Evolutionary conservation across 1,284 basidiomycete species (phyloP), one percentile per base, ranked within the genome.

Genomic region (Omphalotus olearius): DNA sequence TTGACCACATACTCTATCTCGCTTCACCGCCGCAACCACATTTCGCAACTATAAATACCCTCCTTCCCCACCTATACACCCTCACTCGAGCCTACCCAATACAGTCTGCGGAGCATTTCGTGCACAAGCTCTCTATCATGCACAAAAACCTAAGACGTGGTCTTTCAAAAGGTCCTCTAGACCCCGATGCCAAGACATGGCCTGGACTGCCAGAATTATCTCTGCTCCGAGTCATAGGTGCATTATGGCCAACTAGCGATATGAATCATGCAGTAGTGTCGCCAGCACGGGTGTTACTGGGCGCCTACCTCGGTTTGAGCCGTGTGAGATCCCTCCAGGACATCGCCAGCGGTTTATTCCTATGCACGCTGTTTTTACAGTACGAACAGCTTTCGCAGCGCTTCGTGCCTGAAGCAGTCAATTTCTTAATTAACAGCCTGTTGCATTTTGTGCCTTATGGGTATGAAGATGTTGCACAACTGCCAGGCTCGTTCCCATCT

Each of bases 181-280:
- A 80, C 18, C 68, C 68, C 0, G 73, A 81, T 3, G 77, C 91
- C 1, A 88, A 83, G 68, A 98, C 93, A 0, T 97, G 93, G 85
- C 97, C 97, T 1, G 85, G 87, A 3, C 66, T 85, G 1, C 73
- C 93, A 3, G 97, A 99, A 66, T 75, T 99, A 33, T 76, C 81
- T 0, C 72, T 99, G 6, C 74, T 99, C 20, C 83, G 94, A 28
- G 67, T 94, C 35, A 80, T 91, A 47, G 93, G 92, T 3, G 69
- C 80, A 4, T 72, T 92, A 17, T 99, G 94, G 94, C 90, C 95
- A 1, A 95, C 95, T 0, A 96, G 92, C 64, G 97, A 99, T 70
- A 82, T 94, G 68, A 88, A 86, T 52, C 95, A 99, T 66, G 82
- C 87, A 0, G 93, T 99, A 45, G 75, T 91, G 18, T 89, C 92